Percentiles rank a stretch among this genome's conserved stretches.
Conservation (phyloP, 2,329 filamentous ascomycete genomes). For the Zasmidium citrigriseum region DNA sequence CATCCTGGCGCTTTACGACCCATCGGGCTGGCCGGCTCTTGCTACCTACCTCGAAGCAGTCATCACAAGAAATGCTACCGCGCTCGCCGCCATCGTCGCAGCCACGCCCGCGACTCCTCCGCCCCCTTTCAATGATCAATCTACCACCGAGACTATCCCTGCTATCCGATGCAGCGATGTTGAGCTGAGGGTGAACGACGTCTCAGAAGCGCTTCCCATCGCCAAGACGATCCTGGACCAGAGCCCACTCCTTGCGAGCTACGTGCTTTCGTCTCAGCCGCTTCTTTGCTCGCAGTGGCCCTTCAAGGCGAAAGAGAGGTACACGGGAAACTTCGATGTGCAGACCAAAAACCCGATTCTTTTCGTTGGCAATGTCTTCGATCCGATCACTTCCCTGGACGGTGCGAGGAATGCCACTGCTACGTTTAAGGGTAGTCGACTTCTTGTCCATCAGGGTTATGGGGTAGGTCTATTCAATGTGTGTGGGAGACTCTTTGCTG, state of each 20-base stretch:
- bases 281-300: slow-evolving; percentile 43
- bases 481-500: too few species aligned
- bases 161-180: slow-evolving; percentile 4
- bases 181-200: neutral
- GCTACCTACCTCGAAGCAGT: neutral
- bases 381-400: slow-evolving; percentile 41
- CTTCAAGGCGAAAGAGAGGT: slow-evolving; percentile 40
- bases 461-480: neutral
- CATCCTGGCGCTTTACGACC: neutral
- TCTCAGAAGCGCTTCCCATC: neutral
- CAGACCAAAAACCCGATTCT: slow-evolving; percentile 40
- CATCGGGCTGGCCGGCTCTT: neutral
- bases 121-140: neutral
- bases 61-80: neutral
- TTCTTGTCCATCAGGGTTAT: slow-evolving; percentile 39
- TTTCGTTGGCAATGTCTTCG: slow-evolving; percentile 42
- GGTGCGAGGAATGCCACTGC: slow-evolving; percentile 41
- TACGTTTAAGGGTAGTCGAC: slow-evolving; percentile 40
- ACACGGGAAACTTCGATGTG: slow-evolving; percentile 35
- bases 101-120: neutral
- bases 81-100: neutral
- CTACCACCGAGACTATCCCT: neutral
- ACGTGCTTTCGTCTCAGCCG: neutral
- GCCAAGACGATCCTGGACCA: neutral
- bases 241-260: neutral